Evolutionary conservation across 208 protist species (phyloP), one percentile per base, ranked within the genome.

Genomic region (Leishmania gerbilli): DNA sequence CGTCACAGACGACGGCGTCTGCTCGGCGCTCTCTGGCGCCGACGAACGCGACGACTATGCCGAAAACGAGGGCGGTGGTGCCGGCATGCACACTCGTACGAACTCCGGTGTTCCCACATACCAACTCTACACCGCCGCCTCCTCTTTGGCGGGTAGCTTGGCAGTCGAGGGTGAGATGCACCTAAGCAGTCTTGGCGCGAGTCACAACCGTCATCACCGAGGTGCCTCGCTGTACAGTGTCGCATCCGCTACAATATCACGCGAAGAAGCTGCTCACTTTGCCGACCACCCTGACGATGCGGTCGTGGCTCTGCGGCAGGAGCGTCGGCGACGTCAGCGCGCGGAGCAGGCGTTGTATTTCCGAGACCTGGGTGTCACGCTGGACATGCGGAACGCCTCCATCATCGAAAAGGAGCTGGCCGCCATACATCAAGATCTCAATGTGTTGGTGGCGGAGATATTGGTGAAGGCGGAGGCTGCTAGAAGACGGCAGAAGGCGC

Each of bases 381-480:
- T 94, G n/a, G 92, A 97, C 71, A 74, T 88, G 1, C 74, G 69
- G 13, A 88, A 87, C 74, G 82, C 88, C 13, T 87, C 82, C 19
- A 76, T 78, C 3, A 76, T 97, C 15, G 91, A 95, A 77, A 78
- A 81, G 53, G 79, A 86, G 37, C 86, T 97, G 0, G 87, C 86
- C 1, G 78, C 34, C 31, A 87, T 93, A 65, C 93, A 95, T 77
- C 83, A 87, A 40, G 88, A 93, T 74, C 31, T 97, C 45, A 94
- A 97, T 81, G 83, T 89, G 71, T 75, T 97, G 42, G 85, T 95
- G 1, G 83, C 78, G 5, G 90, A 95, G 64, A 76, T 97, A 5
- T 51, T 95, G 51, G 74, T 89, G 24, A 87, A 89, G 34, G 88
- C 91, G n/a, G 79, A 92, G 65, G 87, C 84, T 0, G 86, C 84